These are phyloP conservation scores for Neurospora pannonica DNA, from an alignment of 495 filamentous ascomycete genomes.

Conservation along the genomic window DNA sequence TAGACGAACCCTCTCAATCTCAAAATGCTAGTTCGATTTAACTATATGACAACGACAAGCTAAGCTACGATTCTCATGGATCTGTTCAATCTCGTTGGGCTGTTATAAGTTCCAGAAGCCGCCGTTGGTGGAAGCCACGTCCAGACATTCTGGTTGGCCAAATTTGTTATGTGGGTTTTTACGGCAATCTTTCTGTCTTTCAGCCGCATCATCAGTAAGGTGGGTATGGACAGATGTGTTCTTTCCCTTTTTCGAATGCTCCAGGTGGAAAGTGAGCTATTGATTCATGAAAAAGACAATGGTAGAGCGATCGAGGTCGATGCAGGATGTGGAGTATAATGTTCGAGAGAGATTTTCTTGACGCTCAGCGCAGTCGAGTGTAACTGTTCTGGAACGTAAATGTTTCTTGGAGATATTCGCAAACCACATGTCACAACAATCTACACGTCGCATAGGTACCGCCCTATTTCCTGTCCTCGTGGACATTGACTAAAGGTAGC, in stretches of 20 bases:
- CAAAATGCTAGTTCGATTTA: background rate
- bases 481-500: background rate
- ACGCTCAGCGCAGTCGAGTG: background rate
- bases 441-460: too few species aligned
- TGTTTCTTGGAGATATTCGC: too few species aligned
- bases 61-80: background rate
- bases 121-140: background rate
- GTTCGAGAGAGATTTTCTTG: background rate
- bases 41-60: background rate
- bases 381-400: background rate
- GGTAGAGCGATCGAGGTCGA: background rate
- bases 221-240: background rate
- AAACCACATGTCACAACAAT: too few species aligned
- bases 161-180: too few species aligned
- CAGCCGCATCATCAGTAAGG: too few species aligned
- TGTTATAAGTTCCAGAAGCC: background rate
- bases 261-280: background rate
- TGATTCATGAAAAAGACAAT: background rate
- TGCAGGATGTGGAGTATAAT: too few species aligned
- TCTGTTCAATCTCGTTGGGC: background rate
- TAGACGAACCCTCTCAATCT: background rate
- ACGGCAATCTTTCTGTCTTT: too few species aligned
- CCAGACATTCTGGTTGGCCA: background rate
- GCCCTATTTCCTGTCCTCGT: background rate
- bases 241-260: background rate